These are phyloP conservation scores for Vararia minispora DNA, from an alignment of 768 basidiomycete genomes.

Conservation along the genomic window DNA sequence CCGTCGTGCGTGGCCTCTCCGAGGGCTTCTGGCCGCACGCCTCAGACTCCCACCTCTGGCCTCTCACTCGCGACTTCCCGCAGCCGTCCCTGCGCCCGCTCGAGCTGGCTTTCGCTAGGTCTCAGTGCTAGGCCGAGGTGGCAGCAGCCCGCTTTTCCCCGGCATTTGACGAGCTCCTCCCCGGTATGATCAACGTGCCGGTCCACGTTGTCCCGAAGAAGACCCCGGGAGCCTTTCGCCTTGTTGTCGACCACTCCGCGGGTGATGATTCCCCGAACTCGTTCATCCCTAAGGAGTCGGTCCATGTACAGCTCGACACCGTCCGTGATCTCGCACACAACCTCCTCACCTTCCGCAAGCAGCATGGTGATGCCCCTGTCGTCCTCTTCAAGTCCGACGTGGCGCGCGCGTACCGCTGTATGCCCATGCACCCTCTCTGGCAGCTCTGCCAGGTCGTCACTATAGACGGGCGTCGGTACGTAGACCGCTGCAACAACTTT, in stretches of 20 bases:
- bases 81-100: neutral
- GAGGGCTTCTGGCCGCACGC: slow-evolving; percentile 38
- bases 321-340: slow-evolving; percentile 16
- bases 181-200: slow-evolving; percentile 32
- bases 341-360: neutral
- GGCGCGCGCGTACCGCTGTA: slow-evolving; percentile 16
- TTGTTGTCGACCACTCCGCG: slow-evolving; percentile 29
- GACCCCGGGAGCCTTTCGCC: neutral
- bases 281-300: slow-evolving; percentile 18
- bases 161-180: slow-evolving; percentile 25
- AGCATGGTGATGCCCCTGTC: neutral
- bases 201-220: slow-evolving; percentile 28
- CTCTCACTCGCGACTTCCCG: slow-evolving; percentile 16
- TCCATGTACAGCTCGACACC: slow-evolving; percentile 21
- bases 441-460: slow-evolving; percentile 24
- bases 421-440: slow-evolving; percentile 19
- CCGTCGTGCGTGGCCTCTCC: slow-evolving; percentile 19
- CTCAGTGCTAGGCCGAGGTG: slow-evolving; percentile 13
- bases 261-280: slow-evolving; percentile 26
- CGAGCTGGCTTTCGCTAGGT: neutral
- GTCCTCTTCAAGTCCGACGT: slow-evolving; percentile 17
- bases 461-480: slow-evolving; percentile 16
- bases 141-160: slow-evolving; percentile 12
- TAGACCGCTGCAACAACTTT: slow-evolving; percentile 26
- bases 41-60: too few relatives aligned